Evolutionary conservation across 2,329 filamentous ascomycete species (phyloP).

Genomic region (Chalara sp.): DNA sequence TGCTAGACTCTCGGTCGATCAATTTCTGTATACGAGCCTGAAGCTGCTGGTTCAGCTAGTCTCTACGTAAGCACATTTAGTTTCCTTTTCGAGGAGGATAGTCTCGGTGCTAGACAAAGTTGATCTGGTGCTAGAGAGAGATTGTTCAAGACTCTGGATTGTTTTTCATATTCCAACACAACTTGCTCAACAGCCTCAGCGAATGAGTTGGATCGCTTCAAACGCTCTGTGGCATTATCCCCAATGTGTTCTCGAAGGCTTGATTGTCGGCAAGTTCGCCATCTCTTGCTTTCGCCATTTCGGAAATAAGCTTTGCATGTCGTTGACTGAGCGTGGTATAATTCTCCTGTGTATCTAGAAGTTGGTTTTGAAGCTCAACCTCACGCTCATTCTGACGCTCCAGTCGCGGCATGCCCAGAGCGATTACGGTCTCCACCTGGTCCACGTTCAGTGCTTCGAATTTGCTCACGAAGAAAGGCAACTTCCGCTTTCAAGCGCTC

Average conservation of each 20-base stretch:
- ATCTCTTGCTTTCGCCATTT: constrained; percentile 82
- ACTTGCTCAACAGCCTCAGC: constrained; percentile 94
- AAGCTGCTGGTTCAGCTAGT: constrained; percentile 85
- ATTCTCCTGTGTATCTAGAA: constrained; percentile 89
- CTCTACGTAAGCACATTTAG: constrained; percentile 86
- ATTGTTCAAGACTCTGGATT: constrained; percentile 87
- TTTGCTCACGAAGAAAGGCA: constrained; percentile 86
- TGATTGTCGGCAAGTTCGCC: constrained; percentile 55
- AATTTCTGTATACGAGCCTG: constrained; percentile 88
- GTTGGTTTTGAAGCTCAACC: constrained; percentile 83
- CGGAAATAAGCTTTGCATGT: constrained; percentile 90
- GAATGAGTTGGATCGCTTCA: constrained; percentile 94
- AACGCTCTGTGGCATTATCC: constrained; percentile 75
- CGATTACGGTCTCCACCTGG: constrained; percentile 30
- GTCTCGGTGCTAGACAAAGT: constrained; percentile 82
- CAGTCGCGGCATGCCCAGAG: constrained; percentile 43
- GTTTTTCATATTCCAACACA: constrained; percentile 96
- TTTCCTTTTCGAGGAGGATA: constrained; percentile 83
- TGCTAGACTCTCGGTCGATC: constrained; percentile 83
- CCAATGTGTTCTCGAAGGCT: constrained; percentile 53
- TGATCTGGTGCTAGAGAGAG: constrained; percentile 78
- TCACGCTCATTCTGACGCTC: constrained; percentile 82
- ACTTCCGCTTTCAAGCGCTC: constrained; percentile 92
- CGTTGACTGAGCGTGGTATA: constrained; percentile 87
- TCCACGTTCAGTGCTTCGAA: constrained; percentile 73